These are phyloP conservation scores for sorghum (Sorghum bicolor) DNA, from an alignment of 176 grass and related monocot species.

Conservation along the genomic window DNA sequence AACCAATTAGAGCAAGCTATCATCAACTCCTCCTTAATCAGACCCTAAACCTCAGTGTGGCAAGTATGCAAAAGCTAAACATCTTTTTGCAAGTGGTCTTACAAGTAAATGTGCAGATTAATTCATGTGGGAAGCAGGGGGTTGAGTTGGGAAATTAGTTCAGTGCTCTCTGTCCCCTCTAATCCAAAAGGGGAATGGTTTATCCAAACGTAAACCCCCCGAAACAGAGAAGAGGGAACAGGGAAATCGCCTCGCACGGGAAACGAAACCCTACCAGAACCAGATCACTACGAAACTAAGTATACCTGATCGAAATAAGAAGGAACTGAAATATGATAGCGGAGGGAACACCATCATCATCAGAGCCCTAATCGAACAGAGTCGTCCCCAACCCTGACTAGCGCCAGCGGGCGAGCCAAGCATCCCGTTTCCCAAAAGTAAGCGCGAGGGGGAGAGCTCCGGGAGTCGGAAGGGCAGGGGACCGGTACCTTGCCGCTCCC, in stretches of 20 bases:
- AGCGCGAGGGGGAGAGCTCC: neutral
- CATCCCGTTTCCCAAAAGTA: neutral
- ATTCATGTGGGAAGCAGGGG: neutral
- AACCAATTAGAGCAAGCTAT: slow-evolving; percentile 1
- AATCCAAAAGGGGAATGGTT: neutral
- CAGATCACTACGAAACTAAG: neutral
- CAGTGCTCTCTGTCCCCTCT: neutral
- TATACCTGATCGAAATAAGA: neutral
- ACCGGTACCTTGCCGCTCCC: slow-evolving; percentile 81
- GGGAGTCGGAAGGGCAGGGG: neutral
- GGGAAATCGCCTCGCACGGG: neutral
- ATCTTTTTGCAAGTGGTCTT: neutral
- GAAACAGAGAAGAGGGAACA: neutral
- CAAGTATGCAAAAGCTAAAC: neutral
- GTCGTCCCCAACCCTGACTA: neutral
- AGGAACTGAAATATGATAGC: neutral
- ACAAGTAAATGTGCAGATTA: neutral
- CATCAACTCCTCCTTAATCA: neutral
- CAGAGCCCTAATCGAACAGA: neutral
- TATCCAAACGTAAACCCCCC: neutral
- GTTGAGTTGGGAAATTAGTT: neutral
- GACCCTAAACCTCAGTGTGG: neutral
- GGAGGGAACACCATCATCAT: neutral
- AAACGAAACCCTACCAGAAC: neutral
- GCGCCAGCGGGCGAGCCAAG: neutral